Conservation (phyloP, 768 basidiomycete genomes). For the Dioszegia hungarica region DNA sequence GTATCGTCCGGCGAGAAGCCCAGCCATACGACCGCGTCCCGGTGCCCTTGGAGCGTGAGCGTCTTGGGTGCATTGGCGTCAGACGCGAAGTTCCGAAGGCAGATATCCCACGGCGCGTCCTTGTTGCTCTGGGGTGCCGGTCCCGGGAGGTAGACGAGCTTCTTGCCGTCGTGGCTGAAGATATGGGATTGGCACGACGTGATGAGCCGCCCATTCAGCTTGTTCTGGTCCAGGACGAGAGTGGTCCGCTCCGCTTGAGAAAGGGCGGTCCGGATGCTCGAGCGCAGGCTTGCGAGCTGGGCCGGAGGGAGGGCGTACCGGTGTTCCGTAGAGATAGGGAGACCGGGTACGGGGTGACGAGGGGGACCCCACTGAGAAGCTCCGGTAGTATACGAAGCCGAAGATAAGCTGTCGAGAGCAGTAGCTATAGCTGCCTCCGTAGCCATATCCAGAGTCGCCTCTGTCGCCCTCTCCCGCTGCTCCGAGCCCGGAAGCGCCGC, state of each 20-base stretch:
- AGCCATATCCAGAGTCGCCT: neutral
- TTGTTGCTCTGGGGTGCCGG: neutral
- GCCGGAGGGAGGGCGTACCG: neutral
- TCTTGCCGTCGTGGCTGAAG: neutral
- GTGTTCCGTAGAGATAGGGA: neutral
- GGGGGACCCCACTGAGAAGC: neutral
- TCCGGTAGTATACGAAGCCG: neutral
- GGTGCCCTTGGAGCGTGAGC: neutral
- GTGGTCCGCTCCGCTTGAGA: neutral
- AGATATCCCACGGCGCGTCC: neutral
- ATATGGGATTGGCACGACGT: neutral
- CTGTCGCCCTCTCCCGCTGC: neutral
- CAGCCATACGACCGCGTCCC: neutral
- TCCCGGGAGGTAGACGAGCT: neutral
- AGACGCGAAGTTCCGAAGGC: neutral
- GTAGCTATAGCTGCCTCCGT: neutral
- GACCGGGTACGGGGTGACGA: neutral
- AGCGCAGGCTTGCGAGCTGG: neutral
- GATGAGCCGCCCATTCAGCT: neutral
- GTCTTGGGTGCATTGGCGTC: neutral
- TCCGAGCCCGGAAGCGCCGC: too few relatives aligned
- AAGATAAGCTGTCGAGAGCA: neutral
- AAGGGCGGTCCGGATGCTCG: neutral
- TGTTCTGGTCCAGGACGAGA: neutral
- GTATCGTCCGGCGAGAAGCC: slow-evolving; percentile 1